Evolutionary conservation across 352 stramenopile genomes (phyloP).

Genomic region (Phytopythium montanum): DNA sequence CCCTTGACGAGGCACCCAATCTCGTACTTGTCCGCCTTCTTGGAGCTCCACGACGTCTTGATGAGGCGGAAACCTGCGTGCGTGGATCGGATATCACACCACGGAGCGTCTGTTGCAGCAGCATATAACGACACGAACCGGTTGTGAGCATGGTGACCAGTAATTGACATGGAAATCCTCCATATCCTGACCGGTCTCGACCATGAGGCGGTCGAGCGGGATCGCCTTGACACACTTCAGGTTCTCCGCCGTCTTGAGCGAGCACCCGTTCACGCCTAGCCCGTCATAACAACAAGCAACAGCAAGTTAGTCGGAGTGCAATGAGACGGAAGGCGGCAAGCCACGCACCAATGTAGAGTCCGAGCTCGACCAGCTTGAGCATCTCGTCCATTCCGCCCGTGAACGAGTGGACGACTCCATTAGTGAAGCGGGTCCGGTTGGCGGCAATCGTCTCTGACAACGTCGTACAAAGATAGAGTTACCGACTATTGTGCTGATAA

Average conservation of each 20-base stretch:
- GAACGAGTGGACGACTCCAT: slow-evolving; percentile 97
- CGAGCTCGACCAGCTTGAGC: slow-evolving; percentile 88
- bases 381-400: slow-evolving; percentile 92
- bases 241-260: slow-evolving; percentile 94
- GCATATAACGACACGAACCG: background rate
- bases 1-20: slow-evolving; percentile 89
- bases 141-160: background rate
- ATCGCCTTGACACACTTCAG: slow-evolving; percentile 91
- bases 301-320: background rate
- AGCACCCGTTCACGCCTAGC: slow-evolving; percentile 94
- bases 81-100: slow-evolving; percentile 94
- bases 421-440: slow-evolving; percentile 61
- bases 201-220: slow-evolving; percentile 89
- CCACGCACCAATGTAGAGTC: slow-evolving; percentile 90
- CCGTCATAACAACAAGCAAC: too few relatives aligned
- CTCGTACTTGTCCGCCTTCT: slow-evolving; percentile 94
- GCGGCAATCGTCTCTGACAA: slow-evolving; percentile 59
- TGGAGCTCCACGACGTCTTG: slow-evolving; percentile 84
- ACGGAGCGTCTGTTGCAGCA: slow-evolving; percentile 86
- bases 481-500: background rate
- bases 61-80: slow-evolving; percentile 90
- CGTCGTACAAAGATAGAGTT: background rate
- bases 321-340: background rate
- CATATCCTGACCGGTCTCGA: slow-evolving; percentile 85
- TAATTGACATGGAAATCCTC: background rate